Conservation (phyloP, 2,329 filamentous ascomycete species). For the Monosporascus cannonballus region DNA sequence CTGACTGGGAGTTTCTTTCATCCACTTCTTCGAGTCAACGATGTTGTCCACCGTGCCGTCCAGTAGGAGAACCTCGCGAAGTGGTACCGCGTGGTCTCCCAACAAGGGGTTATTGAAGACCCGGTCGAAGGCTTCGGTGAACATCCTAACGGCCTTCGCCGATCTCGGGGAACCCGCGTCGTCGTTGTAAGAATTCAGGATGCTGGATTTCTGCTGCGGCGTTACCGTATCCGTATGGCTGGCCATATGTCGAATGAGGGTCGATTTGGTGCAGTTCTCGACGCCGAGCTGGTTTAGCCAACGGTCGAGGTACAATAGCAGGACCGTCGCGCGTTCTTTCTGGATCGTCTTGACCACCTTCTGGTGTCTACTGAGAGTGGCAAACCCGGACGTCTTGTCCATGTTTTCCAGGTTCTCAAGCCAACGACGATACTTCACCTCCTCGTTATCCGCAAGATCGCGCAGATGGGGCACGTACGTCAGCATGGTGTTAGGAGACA, state of each 20-base stretch:
- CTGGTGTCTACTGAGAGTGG: constrained; percentile 44
- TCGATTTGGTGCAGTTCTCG: constrained; percentile 45
- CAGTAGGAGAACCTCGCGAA: constrained; percentile 46
- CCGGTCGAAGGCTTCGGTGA: constrained; percentile 50
- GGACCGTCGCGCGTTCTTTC: constrained; percentile 44
- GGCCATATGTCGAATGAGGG: constrained; percentile 48
- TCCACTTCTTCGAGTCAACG: constrained; percentile 47
- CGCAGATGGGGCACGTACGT: constrained; percentile 55
- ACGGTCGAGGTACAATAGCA: constrained; percentile 47
- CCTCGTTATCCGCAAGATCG: constrained; percentile 51
- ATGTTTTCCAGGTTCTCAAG: constrained; percentile 51
- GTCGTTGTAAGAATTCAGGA: constrained; percentile 42
- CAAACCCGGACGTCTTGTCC: constrained; percentile 52
- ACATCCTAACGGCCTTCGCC: constrained; percentile 39
- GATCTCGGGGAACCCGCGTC: constrained; percentile 36
- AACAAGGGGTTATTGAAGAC: constrained; percentile 40
- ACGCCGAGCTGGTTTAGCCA: constrained; percentile 47
- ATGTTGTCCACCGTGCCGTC: constrained; percentile 49
- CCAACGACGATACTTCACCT: constrained; percentile 49
- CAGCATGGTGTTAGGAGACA: constrained; percentile 54
- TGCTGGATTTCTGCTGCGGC: constrained; percentile 47
- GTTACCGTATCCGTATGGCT: constrained; percentile 41
- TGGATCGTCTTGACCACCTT: constrained; percentile 43
- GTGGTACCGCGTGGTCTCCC: constrained; percentile 34
- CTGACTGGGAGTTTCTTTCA: constrained; percentile 37